Conservation (phyloP, 2,329 filamentous ascomycete species). For the Diaporthe ilicicola region DNA sequence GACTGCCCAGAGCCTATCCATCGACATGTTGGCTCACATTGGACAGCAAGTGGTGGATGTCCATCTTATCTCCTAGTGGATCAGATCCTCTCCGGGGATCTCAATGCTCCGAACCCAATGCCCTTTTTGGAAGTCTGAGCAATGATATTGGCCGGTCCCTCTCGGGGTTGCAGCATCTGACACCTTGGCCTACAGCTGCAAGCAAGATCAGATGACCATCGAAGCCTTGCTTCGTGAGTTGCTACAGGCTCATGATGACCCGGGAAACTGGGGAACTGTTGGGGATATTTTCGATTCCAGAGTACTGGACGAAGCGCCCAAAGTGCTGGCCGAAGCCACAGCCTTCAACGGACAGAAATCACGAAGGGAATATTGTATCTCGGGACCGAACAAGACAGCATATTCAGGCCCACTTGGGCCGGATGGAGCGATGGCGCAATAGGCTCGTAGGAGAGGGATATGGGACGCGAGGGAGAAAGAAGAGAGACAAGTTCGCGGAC, state of each 20-base stretch:
- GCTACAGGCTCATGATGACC: neutral
- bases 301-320: neutral
- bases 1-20: neutral
- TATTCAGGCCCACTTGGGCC: neutral
- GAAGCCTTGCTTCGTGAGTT: neutral
- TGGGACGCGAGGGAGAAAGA: neutral
- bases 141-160: neutral
- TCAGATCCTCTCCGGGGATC: neutral
- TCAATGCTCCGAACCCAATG: slow-evolving; percentile 1
- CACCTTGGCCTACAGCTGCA: slow-evolving; percentile 20
- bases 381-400: slow-evolving; percentile 15
- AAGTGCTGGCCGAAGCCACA: neutral
- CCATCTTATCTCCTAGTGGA: slow-evolving; percentile 11
- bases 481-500: neutral
- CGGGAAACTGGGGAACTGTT: neutral
- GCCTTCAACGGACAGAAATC: neutral
- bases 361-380: neutral
- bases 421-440: neutral
- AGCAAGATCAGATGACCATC: slow-evolving; percentile 17
- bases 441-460: neutral
- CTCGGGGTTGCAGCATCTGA: slow-evolving; percentile 19
- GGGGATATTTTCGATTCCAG: neutral
- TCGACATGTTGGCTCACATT: neutral
- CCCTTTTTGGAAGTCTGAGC: neutral
- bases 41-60: neutral